Conservation (phyloP, 345 rosid species). For the Hibiscus syriacus region DNA sequence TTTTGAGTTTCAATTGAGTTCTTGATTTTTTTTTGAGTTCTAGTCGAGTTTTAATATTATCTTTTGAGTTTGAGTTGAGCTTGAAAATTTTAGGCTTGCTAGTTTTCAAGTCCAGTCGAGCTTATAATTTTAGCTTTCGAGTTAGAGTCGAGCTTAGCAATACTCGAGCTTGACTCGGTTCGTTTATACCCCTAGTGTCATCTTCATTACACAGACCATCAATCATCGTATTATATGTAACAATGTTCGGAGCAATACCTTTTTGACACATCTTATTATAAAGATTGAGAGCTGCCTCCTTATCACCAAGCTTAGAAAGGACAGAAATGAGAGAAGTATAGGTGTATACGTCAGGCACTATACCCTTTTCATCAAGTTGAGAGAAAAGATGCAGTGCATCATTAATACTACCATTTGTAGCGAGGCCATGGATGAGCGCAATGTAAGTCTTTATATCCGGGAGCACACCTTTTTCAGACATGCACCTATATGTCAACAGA, state of each 20-base stretch:
- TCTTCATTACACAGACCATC: slow-evolving; percentile 57
- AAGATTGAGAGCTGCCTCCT: slow-evolving; percentile 37
- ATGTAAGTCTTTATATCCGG: slow-evolving; percentile 51
- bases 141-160: too few species aligned
- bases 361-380: slow-evolving; percentile 46
- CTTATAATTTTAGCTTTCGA: too few species aligned
- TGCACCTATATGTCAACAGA: slow-evolving; percentile 38
- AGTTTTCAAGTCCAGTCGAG: too few species aligned
- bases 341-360: slow-evolving; percentile 53
- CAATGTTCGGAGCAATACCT: too few species aligned
- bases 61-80: too few species aligned
- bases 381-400: slow-evolving; percentile 54
- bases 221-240: slow-evolving; percentile 55
- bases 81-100: too few species aligned
- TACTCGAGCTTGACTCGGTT: too few species aligned
- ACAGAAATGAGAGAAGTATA: slow-evolving; percentile 63
- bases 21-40: too few species aligned
- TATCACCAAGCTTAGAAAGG: slow-evolving; percentile 46
- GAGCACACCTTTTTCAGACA: slow-evolving; percentile 40
- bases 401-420: slow-evolving; percentile 41
- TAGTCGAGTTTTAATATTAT: too few species aligned
- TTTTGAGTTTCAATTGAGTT: too few species aligned
- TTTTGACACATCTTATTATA: slow-evolving; percentile 42
- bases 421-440: slow-evolving; percentile 58
- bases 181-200: too few species aligned